Evolutionary conservation across 176 grass and related monocot genomes (phyloP).

Genomic region (Sorghum bicolor): Sorghum_bicolor_NCBIv3 NC_012878.2:54330501-54331000

Average conservation of each 20-base stretch:
- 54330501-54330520: too few relatives aligned
- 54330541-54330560: too few relatives aligned
- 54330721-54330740: neutral
- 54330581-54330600: neutral
- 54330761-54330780: neutral
- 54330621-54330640: neutral
- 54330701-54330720: neutral
- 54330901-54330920: neutral
- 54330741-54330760: constrained; percentile 1
- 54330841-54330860: neutral
- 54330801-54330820: neutral
- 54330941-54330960: neutral
- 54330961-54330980: neutral
- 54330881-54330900: neutral
- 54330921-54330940: neutral
- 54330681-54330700: neutral
- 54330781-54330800: neutral
- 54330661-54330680: neutral
- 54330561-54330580: too few relatives aligned
- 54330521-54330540: too few relatives aligned
- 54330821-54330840: neutral
- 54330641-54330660: neutral
- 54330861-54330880: neutral
- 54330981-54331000: neutral
- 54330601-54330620: neutral